Conservation (phyloP, 768 basidiomycete species). For the Mycena amicta region DNA sequence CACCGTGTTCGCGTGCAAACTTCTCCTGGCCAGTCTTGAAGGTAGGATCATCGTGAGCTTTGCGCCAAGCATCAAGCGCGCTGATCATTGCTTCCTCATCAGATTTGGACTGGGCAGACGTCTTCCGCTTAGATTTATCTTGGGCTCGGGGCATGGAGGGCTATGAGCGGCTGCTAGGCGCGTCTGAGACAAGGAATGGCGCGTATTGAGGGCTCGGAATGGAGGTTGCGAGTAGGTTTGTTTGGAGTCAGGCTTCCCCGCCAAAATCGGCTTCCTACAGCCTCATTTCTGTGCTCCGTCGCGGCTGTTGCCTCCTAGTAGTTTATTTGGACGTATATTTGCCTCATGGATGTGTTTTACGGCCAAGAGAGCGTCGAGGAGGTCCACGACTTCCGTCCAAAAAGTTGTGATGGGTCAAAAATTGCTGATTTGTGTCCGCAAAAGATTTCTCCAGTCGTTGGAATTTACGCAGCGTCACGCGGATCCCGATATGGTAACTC, state of each 20-base stretch:
- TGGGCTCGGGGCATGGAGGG: neutral
- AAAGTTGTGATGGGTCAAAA: neutral
- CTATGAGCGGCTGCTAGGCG: too few relatives aligned
- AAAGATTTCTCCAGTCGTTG: too few relatives aligned
- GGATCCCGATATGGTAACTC: too few relatives aligned
- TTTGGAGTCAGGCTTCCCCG: neutral
- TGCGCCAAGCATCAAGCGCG: neutral
- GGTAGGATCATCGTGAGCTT: neutral
- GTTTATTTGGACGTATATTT: neutral
- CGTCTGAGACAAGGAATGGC: neutral
- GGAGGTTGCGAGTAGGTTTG: neutral
- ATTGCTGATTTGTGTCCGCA: too few relatives aligned
- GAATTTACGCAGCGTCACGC: too few relatives aligned
- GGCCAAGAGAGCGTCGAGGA: neutral
- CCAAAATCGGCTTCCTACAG: too few relatives aligned
- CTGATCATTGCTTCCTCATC: neutral
- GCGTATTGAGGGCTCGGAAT: neutral
- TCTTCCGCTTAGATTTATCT: neutral
- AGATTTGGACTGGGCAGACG: neutral
- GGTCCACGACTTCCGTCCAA: neutral
- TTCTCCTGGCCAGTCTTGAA: neutral
- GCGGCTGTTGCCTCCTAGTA: neutral
- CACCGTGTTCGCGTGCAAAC: constrained; percentile 3
- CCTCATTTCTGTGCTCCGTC: neutral
- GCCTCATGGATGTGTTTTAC: neutral